Percentiles rank a stretch among this genome's conserved stretches.
These are phyloP conservation scores for Rhizomucor pusillus DNA, from an alignment of 371 early-diverging fungal genomes.

Conservation along the genomic window DNA sequence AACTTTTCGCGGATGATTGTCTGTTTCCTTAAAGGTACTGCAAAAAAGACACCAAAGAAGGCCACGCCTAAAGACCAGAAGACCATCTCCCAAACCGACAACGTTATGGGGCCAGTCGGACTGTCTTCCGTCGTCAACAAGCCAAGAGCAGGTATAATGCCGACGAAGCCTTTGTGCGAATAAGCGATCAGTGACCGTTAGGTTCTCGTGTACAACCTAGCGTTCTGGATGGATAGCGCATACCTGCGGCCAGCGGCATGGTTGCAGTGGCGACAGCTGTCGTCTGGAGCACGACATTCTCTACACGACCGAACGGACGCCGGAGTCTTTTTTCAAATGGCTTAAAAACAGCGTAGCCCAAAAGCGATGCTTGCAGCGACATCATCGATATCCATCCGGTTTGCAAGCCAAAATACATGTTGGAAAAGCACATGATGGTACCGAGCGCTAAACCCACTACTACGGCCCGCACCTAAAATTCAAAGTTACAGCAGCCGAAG, in stretches of 20 bases:
- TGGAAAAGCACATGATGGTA: conserved; percentile 74
- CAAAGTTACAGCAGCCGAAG: too few relatives aligned
- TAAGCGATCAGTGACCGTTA: too few relatives aligned
- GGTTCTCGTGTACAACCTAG: too few relatives aligned
- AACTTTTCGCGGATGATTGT: conserved; percentile 79
- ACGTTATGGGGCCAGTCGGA: conserved; percentile 42
- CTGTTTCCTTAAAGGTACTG: conserved; percentile 79
- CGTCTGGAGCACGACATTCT: conserved; percentile 82
- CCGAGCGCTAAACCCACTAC: conserved; percentile 69
- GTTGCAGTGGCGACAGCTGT: conserved; percentile 84
- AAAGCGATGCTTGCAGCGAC: conserved; percentile 79
- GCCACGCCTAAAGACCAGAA: conserved; percentile 82
- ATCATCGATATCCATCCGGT: conserved; percentile 90
- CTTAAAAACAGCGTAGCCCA: conserved; percentile 77
- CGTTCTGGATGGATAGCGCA: neutral
- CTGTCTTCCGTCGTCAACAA: conserved; percentile 59
- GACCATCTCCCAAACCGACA: conserved; percentile 53
- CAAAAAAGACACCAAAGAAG: conserved; percentile 90
- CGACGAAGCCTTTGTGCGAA: conserved; percentile 61
- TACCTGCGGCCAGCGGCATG: conserved; percentile 80
- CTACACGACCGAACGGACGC: conserved; percentile 67
- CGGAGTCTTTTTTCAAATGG: conserved; percentile 47
- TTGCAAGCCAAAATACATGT: conserved; percentile 85
- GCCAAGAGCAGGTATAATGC: conserved; percentile 73
- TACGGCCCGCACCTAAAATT: conserved; percentile 52